Evolutionary conservation across 169 alveolate genomes (phyloP).

Genomic region (Cryptosporidium xiaoi): DNA sequence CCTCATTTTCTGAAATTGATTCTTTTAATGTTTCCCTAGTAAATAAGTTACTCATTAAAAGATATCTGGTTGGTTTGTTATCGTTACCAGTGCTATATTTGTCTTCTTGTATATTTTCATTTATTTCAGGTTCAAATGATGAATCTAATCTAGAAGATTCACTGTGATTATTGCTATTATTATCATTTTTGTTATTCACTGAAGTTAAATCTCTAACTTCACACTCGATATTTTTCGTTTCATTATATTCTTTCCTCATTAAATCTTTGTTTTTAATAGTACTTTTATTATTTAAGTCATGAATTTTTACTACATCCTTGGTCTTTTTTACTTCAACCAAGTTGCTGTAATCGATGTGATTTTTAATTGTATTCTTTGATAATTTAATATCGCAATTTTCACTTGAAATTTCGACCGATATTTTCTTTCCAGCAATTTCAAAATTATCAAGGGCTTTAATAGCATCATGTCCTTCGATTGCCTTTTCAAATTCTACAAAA

Average conservation of each 20-base stretch:
- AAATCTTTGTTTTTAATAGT: slow-evolving; percentile 57
- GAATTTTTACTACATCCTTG: background rate
- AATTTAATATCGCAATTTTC: slow-evolving; percentile 75
- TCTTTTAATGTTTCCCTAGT: slow-evolving; percentile 80
- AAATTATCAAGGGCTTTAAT: slow-evolving; percentile 93
- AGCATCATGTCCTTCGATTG: slow-evolving; percentile 96
- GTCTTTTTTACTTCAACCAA: slow-evolving; percentile 42
- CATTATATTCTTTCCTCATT: too few relatives aligned
- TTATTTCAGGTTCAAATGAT: slow-evolving; percentile 34
- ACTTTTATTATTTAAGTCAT: background rate
- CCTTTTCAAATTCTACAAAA: slow-evolving; percentile 88
- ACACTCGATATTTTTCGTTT: background rate
- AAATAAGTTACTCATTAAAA: slow-evolving; percentile 86
- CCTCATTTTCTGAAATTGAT: slow-evolving; percentile 76
- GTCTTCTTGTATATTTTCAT: slow-evolving; percentile 82
- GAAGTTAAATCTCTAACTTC: slow-evolving; percentile 81
- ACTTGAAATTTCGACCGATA: slow-evolving; percentile 86
- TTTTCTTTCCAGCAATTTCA: slow-evolving; percentile 91
- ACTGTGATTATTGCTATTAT: background rate
- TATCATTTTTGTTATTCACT: slow-evolving; percentile 84
- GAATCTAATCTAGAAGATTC: too few relatives aligned
- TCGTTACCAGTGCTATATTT: slow-evolving; percentile 66
- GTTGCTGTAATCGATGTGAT: background rate
- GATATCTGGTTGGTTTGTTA: slow-evolving; percentile 71
- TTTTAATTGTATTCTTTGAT: slow-evolving; percentile 30